Conservation (phyloP, 352 stramenopile genomes). For the Sclerospora graminicola region DNA sequence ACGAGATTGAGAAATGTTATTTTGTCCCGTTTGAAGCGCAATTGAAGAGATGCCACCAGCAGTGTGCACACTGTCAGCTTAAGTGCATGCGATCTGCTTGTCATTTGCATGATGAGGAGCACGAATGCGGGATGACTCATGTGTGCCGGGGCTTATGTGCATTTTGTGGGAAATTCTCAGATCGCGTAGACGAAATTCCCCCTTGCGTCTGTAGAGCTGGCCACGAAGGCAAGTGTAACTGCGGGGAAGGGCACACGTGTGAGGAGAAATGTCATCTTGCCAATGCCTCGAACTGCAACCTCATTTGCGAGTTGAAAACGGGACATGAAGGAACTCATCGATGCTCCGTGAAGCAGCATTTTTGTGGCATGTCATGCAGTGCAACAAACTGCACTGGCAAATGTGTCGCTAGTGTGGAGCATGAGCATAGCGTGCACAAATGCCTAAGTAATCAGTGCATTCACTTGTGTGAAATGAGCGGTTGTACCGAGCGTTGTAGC, state of each 20-base stretch:
- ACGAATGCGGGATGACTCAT: conserved; percentile 36
- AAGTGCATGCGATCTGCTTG: conserved; percentile 24
- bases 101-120: conserved; percentile 18
- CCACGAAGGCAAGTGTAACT: conserved; percentile 32
- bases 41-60: conserved; percentile 22
- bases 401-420: conserved; percentile 22
- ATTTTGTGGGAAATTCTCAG: conserved; percentile 16
- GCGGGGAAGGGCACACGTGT: conserved; percentile 28
- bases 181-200: conserved; percentile 9
- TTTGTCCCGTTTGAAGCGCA: conserved; percentile 16
- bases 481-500: conserved; percentile 24
- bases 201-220: conserved; percentile 21
- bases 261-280: conserved; percentile 13
- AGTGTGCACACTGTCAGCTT: conserved; percentile 25
- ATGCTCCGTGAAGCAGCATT: conserved; percentile 27
- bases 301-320: conserved; percentile 7
- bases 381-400: conserved; percentile 21
- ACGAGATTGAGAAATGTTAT: conserved; percentile 14
- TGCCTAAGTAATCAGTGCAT: conserved; percentile 25
- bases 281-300: conserved; percentile 24
- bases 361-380: conserved; percentile 19
- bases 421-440: conserved; percentile 24
- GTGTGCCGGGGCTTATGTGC: conserved; percentile 22
- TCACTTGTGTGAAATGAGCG: conserved; percentile 21
- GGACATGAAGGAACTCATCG: conserved; percentile 23